These are phyloP conservation scores for Candida maesae DNA, from an alignment of 805 yeast species.

Conservation along the genomic window DNA sequence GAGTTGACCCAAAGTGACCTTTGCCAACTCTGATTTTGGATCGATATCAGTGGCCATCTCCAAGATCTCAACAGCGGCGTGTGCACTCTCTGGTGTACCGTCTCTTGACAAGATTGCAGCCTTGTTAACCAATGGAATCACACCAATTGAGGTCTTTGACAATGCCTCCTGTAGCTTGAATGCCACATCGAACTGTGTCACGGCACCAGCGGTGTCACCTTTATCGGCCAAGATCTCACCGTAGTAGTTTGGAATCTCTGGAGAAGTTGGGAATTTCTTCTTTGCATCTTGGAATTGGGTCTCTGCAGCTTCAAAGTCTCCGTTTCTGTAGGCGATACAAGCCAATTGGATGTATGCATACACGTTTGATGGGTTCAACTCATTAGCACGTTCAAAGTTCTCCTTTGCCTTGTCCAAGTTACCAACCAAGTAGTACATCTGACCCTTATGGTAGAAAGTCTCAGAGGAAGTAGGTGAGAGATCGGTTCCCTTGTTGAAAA, in stretches of 20 bases:
- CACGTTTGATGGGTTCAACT: conserved; percentile 69
- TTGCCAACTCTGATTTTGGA: conserved; percentile 85
- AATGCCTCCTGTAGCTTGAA: conserved; percentile 73
- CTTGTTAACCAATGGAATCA: conserved; percentile 85
- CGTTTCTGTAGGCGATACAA: conserved; percentile 82
- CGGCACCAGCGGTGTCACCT: conserved; percentile 68
- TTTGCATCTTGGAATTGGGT: conserved; percentile 65
- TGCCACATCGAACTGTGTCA: conserved; percentile 81
- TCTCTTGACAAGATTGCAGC: conserved; percentile 68
- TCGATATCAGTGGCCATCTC: conserved; percentile 77
- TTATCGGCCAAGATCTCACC: conserved; percentile 90
- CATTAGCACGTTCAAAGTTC: conserved; percentile 74
- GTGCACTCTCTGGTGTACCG: conserved; percentile 39
- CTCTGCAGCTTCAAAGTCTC: conserved; percentile 53
- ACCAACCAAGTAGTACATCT: conserved; percentile 77
- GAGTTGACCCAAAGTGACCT: conserved; percentile 87
- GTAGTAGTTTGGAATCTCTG: conserved; percentile 91
- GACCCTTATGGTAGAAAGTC: conserved; percentile 91
- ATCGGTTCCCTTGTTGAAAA: conserved; percentile 68
- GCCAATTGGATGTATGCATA: conserved; percentile 90
- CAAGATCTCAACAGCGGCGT: conserved; percentile 61
- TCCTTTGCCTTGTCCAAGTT: conserved; percentile 68
- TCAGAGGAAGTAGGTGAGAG: conserved; percentile 73
- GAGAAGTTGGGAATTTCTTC: conserved; percentile 73
- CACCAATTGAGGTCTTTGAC: conserved; percentile 73